These are phyloP conservation scores for Trametes maxima DNA, from an alignment of 768 basidiomycete species.

Conservation along the genomic window DNA sequence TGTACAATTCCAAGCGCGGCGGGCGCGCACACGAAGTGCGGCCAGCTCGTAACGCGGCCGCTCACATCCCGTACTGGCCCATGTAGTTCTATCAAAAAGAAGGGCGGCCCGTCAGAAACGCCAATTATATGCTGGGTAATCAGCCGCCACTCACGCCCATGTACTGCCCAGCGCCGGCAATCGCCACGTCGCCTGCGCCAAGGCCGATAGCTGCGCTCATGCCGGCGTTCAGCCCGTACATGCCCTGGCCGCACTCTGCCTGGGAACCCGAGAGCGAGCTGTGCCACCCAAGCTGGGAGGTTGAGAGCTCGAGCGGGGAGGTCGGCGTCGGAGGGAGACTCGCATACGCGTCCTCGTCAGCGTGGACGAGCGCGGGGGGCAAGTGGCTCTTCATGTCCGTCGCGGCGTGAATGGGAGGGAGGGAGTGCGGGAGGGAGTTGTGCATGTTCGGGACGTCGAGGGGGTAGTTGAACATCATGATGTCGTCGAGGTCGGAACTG, in stretches of 20 bases:
- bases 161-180: conserved; percentile 14
- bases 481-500: conserved; percentile 25
- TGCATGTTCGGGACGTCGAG: conserved; percentile 16
- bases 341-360: conserved; percentile 33
- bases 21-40: background rate
- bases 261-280: conserved; percentile 3
- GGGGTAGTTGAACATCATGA: conserved; percentile 23
- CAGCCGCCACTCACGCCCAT: conserved; percentile 7
- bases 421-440: conserved; percentile 5
- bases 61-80: conserved; percentile 12
- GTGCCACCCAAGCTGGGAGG: conserved; percentile 15
- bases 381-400: conserved; percentile 5
- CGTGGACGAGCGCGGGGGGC: conserved; percentile 26
- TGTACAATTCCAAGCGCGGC: conserved; percentile 3
- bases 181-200: conserved; percentile 13
- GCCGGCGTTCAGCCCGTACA: conserved; percentile 8
- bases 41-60: background rate
- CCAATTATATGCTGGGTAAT: background rate
- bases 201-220: conserved; percentile 8
- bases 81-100: background rate
- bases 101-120: background rate
- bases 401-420: conserved; percentile 12
- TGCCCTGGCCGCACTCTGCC: conserved; percentile 5
- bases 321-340: conserved; percentile 30
- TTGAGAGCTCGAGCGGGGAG: conserved; percentile 18